A percentile compares a stretch with the other conserved stretches of the same genome.
phyloP scores from a whole-genome alignment of 306 rosid species.

The Vigna mungo region DNA sequence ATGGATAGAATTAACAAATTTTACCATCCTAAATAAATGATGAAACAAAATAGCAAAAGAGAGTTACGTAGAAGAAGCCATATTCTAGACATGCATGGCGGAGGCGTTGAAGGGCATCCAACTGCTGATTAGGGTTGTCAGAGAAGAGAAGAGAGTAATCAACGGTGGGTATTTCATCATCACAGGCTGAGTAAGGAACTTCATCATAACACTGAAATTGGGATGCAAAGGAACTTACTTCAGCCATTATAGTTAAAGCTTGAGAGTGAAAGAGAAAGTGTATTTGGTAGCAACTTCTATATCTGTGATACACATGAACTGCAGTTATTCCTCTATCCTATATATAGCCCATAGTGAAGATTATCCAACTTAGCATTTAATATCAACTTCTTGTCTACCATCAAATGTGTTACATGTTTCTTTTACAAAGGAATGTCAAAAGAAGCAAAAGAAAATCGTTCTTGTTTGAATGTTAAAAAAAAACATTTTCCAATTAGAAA shows the following conservation, averaged over 20 bases:
- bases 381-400: too few species aligned
- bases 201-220: background rate
- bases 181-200: conserved; percentile 34
- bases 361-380: too few species aligned
- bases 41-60: background rate
- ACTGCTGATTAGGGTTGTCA: conserved; percentile 28
- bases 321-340: too few species aligned
- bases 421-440: too few species aligned
- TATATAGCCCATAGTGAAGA: too few species aligned
- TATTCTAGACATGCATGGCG: conserved; percentile 41
- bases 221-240: conserved; percentile 1
- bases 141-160: conserved; percentile 50
- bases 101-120: conserved; percentile 39
- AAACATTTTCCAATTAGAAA: too few species aligned
- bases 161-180: conserved; percentile 54
- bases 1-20: too few species aligned
- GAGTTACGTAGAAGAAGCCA: conserved; percentile 53
- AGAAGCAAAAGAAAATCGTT: too few species aligned
- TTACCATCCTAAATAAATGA: too few species aligned
- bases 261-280: background rate
- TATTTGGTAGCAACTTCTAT: background rate
- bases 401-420: too few species aligned
- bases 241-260: background rate
- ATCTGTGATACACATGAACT: background rate
- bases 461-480: too few species aligned